Conservation (phyloP, 257 asterid species). For the Petrea volubilis region DNA sequence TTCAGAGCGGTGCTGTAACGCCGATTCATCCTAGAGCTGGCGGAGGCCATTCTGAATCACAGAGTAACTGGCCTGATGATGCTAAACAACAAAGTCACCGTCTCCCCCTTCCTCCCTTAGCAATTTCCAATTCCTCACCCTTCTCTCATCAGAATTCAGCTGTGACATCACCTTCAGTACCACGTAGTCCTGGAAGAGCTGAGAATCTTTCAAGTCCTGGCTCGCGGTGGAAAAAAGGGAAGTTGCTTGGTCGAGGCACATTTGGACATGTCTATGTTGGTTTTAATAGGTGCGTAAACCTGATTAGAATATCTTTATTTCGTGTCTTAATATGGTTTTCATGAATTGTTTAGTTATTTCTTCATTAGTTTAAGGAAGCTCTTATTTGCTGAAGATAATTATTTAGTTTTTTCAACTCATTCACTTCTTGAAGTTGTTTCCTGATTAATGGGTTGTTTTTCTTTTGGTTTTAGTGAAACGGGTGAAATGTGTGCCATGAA, state of each 20-base stretch:
- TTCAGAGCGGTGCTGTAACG: constrained; percentile 95
- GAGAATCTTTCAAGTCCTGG: constrained; percentile 87
- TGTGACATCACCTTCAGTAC: constrained; percentile 86
- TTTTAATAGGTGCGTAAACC: constrained; percentile 70
- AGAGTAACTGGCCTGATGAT: constrained; percentile 76
- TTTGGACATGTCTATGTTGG: constrained; percentile 99
- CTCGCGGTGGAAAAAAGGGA: constrained; percentile 97
- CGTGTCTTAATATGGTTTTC: not conserved
- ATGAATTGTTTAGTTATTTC: not conserved
- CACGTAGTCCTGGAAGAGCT: constrained; percentile 95
- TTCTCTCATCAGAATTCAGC: constrained; percentile 89
- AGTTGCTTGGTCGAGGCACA: constrained; percentile 93
- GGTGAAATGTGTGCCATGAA: constrained; percentile 99
- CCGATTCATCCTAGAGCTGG: constrained; percentile 96
- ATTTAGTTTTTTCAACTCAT: not conserved
- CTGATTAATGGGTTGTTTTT: constrained; percentile 22
- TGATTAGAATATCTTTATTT: constrained; percentile 9
- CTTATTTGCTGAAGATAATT: constrained; percentile 18
- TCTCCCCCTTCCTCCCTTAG: constrained; percentile 92
- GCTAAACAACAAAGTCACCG: constrained; percentile 84
- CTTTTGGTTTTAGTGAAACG: constrained; percentile 65
- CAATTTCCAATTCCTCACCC: constrained; percentile 57
- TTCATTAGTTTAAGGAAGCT: not conserved
- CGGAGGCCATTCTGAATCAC: constrained; percentile 70
- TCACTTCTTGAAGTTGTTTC: constrained; percentile 11